Base-by-base conservation (phyloP, 208 protist genomes). In the Leishmania tropica region DNA sequence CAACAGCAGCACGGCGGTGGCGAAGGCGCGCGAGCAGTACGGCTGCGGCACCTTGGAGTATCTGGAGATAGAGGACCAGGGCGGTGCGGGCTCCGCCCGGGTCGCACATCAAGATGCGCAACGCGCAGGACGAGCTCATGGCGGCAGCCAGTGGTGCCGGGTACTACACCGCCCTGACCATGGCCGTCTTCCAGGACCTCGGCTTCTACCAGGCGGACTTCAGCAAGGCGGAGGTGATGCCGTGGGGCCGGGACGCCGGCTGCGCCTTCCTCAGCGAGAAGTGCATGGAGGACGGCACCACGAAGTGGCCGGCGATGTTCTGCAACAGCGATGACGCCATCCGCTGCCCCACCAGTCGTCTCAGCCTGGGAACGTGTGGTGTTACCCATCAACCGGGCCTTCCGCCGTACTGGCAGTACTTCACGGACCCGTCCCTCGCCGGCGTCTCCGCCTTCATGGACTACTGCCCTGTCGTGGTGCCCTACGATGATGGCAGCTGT, bases 71-170 rank as follows among this genome's bases (percentile, higher is more conserved):
- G 96, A 98, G 84, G 89, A 97, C 79, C 21, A 58, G 48, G 71
- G 71, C 24, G 71, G 47, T 21, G 6, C 0, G 3, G 71, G 71
- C 45, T 45, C 71, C 1, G 83, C 67, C 67, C 1, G 48, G 58
- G 60, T 98, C 94, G 35, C 96, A 99, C 87, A 97, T 95, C 93
- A 93, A 97, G 87, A 81, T 86, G 40, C 87, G 92, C 75, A 92
- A 94, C 62, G 89, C 93, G 17, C 86, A 85, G 67, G 91, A 98
- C 56, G 97, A 99, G 77, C 78, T 97, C 53, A 99, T 99, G 95
- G 77, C 90, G n/a, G n/a, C n/a, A n/a, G n/a, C n/a, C n/a, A n/a
- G n/a, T n/a, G n/a, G n/a, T 60, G 79, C 45, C 24, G 87, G 53
- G 42, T 96, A 81, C 78, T 94, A 92, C 84, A 95, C 78, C 24